Base-by-base conservation (phyloP, 1,139 yeast genomes). In the Torulaspora pretoriensis region DNA sequence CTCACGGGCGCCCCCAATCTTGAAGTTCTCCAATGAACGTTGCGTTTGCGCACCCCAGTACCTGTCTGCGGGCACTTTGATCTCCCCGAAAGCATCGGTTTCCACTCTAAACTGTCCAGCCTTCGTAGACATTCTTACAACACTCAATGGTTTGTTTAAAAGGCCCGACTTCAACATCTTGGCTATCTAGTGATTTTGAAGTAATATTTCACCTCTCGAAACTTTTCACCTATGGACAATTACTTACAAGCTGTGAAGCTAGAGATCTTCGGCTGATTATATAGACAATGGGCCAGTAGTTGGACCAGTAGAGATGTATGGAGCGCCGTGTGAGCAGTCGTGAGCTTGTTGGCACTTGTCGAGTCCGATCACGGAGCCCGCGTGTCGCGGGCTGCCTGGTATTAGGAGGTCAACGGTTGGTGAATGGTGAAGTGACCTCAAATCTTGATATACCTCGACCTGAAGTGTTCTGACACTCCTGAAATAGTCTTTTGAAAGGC, bases 1-100 rank as follows among this genome's bases (percentile, higher is more conserved):
- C 63, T 94, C 97, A 54, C 90, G 81, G 24, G 77, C 74, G 46
- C 97, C 97, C 55, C 98, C 98, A 62, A 92, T 92, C 68, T 89
- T 86, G 75, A 92, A 92, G 76, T 92, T 92, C 70, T 83, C 85
- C 60, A 81, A 77, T 10, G 97, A 83, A 69, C 95, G 80, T 68
- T 94, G 97, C 49, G 98, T 92, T 72, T 92, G 98, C 35, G 98
- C 97, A 50, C 98, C 97, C 87, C 96, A 90, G 74, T 90, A 90
- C 65, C 80, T 82, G 63, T 84, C 76, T 50, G 78, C 71, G 48
- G 89, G 95, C 42, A 90, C 97, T 63, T 86, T 86, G 61, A 92
- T 84, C 64, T 87, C 96, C 57, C 98, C 98, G 64, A 92, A 92
- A 42, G 97, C 97, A 69, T 92, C 98, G 48, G 89, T 78, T 69